Evolutionary conservation across 2,329 filamentous ascomycete species (phyloP).

Genomic region (Fusarium setosum): DNA sequence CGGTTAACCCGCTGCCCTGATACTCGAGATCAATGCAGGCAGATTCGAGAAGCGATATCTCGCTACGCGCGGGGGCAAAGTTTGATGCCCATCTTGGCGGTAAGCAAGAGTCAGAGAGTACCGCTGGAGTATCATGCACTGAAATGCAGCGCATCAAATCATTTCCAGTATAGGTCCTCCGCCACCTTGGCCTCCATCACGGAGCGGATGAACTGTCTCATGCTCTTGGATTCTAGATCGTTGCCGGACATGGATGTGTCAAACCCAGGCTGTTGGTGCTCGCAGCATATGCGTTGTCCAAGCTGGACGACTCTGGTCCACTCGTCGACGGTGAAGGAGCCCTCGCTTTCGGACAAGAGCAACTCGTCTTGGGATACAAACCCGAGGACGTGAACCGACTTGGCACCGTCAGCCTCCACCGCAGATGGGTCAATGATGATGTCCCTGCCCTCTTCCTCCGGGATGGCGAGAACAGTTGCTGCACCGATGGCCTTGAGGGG

Average conservation of each 20-base stretch:
- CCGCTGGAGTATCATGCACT: slow-evolving; percentile 18
- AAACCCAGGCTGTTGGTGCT: slow-evolving; percentile 49
- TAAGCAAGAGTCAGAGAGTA: slow-evolving; percentile 9
- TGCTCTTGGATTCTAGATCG: slow-evolving; percentile 54
- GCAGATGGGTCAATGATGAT: slow-evolving; percentile 71
- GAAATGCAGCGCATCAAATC: slow-evolving; percentile 31
- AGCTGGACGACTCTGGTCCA: slow-evolving; percentile 79
- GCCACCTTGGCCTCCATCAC: slow-evolving; percentile 67
- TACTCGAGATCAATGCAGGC: slow-evolving; percentile 21
- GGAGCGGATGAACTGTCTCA: slow-evolving; percentile 72
- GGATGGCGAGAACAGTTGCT: slow-evolving; percentile 72
- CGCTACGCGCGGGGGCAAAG: slow-evolving; percentile 24
- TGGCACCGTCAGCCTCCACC: slow-evolving; percentile 69
- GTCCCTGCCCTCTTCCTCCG: slow-evolving; percentile 52
- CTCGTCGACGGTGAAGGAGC: slow-evolving; percentile 77
- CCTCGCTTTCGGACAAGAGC: slow-evolving; percentile 84
- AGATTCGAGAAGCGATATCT: slow-evolving; percentile 15
- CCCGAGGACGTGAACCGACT: slow-evolving; percentile 83
- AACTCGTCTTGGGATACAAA: slow-evolving; percentile 81
- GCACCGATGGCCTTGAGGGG: slow-evolving; percentile 81
- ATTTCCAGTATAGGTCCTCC: slow-evolving; percentile 69
- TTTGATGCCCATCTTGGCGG: slow-evolving; percentile 34
- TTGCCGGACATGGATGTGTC: slow-evolving; percentile 61
- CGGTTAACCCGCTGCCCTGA: slow-evolving; percentile 22
- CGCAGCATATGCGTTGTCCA: slow-evolving; percentile 74